Evolutionary conservation across 2,329 filamentous ascomycete genomes (phyloP).

Genomic region (Pseudomassariella vexata): DNA sequence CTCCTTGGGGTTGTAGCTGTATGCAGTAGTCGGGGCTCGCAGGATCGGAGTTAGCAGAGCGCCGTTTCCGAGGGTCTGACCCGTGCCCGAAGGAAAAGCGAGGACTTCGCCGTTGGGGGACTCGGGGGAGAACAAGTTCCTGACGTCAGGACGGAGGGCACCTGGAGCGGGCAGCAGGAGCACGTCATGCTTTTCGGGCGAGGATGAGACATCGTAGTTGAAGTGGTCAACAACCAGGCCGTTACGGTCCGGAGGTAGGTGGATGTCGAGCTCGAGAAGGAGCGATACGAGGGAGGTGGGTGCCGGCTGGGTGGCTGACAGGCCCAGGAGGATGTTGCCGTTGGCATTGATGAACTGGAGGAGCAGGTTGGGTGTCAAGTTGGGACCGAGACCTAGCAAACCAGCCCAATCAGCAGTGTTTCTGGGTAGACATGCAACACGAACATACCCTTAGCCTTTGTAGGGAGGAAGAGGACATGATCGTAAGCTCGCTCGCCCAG

Average conservation of each 20-base stretch:
- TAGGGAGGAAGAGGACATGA: conserved; percentile 82
- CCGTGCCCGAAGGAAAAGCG: conserved; percentile 76
- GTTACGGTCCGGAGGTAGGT: conserved; percentile 78
- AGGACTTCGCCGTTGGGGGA: conserved; percentile 50
- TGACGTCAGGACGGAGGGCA: conserved; percentile 60
- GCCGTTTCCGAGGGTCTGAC: conserved; percentile 74
- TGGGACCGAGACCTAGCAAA: conserved; percentile 70
- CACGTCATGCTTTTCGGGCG: conserved; percentile 81
- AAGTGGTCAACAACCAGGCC: conserved; percentile 92
- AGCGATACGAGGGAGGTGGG: conserved; percentile 71
- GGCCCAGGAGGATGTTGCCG: conserved; percentile 84
- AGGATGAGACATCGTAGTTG: conserved; percentile 75
- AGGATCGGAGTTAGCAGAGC: conserved; percentile 77
- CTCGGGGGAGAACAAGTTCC: conserved; percentile 69
- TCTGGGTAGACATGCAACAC: conserved; percentile 6
- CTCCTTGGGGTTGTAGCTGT: conserved; percentile 92
- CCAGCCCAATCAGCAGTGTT: conserved; percentile 1
- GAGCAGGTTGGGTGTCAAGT: conserved; percentile 77
- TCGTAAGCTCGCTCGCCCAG: conserved; percentile 87
- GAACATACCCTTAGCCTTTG: conserved; percentile 75
- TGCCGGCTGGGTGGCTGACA: conserved; percentile 66
- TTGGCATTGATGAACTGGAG: conserved; percentile 87
- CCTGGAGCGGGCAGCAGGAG: conserved; percentile 69
- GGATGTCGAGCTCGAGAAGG: conserved; percentile 82
- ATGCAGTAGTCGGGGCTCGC: conserved; percentile 76